These are phyloP conservation scores for Tephrocybe rancida DNA, from an alignment of 768 basidiomycete species.

Conservation along the genomic window DNA sequence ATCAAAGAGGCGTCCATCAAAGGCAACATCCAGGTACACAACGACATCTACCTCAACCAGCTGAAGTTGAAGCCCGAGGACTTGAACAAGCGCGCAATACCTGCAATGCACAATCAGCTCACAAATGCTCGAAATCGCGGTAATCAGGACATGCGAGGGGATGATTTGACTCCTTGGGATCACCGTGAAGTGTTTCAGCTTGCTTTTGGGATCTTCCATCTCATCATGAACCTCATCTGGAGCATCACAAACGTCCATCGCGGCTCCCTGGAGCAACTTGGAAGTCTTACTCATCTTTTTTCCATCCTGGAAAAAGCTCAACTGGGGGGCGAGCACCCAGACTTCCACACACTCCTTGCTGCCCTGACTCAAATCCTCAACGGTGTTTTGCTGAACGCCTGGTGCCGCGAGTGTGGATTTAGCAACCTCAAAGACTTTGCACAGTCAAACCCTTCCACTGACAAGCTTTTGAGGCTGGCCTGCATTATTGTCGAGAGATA, in stretches of 20 bases:
- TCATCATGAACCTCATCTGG: slow-evolving; percentile 36
- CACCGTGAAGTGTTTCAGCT: slow-evolving; percentile 17
- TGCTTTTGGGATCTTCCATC: slow-evolving; percentile 33
- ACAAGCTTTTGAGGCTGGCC: slow-evolving; percentile 18
- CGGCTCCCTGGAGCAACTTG: slow-evolving; percentile 22
- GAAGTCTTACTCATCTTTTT: slow-evolving; percentile 32
- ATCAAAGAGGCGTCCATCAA: slow-evolving; percentile 32
- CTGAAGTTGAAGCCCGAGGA: neutral
- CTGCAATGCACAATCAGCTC: slow-evolving; percentile 29
- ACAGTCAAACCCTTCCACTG: slow-evolving; percentile 25
- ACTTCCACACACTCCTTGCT: slow-evolving; percentile 33
- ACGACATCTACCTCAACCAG: slow-evolving; percentile 23
- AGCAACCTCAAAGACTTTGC: slow-evolving; percentile 16
- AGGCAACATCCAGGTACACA: slow-evolving; percentile 29
- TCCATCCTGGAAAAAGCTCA: slow-evolving; percentile 29
- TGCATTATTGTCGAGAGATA: slow-evolving; percentile 24
- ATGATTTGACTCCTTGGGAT: slow-evolving; percentile 24
- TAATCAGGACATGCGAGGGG: slow-evolving; percentile 13
- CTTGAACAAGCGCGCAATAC: slow-evolving; percentile 20
- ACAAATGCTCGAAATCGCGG: slow-evolving; percentile 26
- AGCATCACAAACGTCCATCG: slow-evolving; percentile 28
- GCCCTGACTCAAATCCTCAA: slow-evolving; percentile 31
- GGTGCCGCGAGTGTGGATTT: slow-evolving; percentile 23
- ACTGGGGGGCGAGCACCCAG: slow-evolving; percentile 31
- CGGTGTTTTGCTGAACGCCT: slow-evolving; percentile 33